A percentile compares a stretch with the other conserved stretches of the same genome.
These are phyloP conservation scores for Pouteria glomerata DNA, from an alignment of 148 eudicot species.

Conservation along the genomic window DNA sequence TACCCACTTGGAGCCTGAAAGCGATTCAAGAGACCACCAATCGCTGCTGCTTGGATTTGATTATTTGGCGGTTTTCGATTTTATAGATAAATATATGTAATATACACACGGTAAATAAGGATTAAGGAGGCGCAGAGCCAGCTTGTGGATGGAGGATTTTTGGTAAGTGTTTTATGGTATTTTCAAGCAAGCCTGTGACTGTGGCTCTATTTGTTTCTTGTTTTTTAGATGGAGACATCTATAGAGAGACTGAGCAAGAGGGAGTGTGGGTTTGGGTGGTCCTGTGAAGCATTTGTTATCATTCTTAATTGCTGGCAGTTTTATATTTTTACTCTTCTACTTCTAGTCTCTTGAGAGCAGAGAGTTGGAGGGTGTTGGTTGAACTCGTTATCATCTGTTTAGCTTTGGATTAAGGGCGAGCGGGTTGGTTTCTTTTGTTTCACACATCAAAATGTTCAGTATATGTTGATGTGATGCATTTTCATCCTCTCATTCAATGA, in stretches of 20 bases:
- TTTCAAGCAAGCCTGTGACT: neutral
- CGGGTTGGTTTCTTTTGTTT: constrained; percentile 3
- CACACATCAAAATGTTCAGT: neutral
- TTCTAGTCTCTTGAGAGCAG: neutral
- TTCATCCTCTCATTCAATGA: neutral
- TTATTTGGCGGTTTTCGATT: neutral
- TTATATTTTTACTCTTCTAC: neutral
- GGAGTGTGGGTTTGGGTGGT: too few species aligned
- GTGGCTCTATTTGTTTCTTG: too few species aligned
- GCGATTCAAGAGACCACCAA: neutral
- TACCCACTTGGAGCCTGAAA: constrained; percentile 1
- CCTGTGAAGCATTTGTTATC: too few species aligned
- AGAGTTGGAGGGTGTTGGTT: neutral
- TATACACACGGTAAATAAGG: neutral
- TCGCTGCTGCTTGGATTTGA: neutral
- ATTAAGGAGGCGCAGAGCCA: neutral
- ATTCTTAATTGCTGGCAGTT: constrained; percentile 4
- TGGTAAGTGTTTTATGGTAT: neutral
- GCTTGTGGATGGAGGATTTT: constrained; percentile 6
- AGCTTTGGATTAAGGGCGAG: neutral
- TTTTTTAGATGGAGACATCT: too few species aligned
- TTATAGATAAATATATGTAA: neutral
- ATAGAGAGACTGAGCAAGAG: too few species aligned
- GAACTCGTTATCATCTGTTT: neutral
- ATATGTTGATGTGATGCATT: neutral